Conservation (phyloP, 2,329 filamentous ascomycete species). For the Lachnellula hyalina region DNA sequence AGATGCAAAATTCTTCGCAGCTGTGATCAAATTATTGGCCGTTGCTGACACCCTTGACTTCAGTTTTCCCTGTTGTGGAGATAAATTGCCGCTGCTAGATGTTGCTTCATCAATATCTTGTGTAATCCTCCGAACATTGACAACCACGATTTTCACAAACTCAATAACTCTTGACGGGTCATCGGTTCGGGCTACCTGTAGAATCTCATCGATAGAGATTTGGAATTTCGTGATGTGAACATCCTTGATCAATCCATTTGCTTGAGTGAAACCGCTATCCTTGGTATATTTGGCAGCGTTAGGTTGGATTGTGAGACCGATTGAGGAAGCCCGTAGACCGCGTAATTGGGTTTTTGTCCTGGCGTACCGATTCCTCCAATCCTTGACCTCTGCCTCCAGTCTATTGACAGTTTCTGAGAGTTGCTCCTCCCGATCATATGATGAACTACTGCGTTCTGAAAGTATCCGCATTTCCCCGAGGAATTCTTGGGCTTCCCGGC, state of each 20-base stretch:
- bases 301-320: constrained; percentile 63
- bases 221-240: constrained; percentile 94
- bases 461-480: constrained; percentile 84
- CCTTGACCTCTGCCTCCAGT: constrained; percentile 76
- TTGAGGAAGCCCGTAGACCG: constrained; percentile 72
- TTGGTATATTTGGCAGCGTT: constrained; percentile 64
- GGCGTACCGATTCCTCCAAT: constrained; percentile 88
- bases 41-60: constrained; percentile 84
- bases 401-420: constrained; percentile 69
- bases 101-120: constrained; percentile 66
- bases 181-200: constrained; percentile 70
- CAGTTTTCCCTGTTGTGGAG: constrained; percentile 60
- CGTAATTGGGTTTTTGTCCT: constrained; percentile 83
- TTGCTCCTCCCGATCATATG: constrained; percentile 76
- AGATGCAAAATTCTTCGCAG: constrained; percentile 83
- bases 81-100: constrained; percentile 43
- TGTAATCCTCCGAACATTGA: constrained; percentile 77
- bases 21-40: constrained; percentile 92
- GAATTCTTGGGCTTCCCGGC: constrained; percentile 75
- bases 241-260: constrained; percentile 78
- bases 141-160: constrained; percentile 80
- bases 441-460: constrained; percentile 71
- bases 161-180: constrained; percentile 72
- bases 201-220: constrained; percentile 84
- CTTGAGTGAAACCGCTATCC: constrained; percentile 62